Conservation (phyloP, 306 rosid species). For the Corylus heterophylla region DNA sequence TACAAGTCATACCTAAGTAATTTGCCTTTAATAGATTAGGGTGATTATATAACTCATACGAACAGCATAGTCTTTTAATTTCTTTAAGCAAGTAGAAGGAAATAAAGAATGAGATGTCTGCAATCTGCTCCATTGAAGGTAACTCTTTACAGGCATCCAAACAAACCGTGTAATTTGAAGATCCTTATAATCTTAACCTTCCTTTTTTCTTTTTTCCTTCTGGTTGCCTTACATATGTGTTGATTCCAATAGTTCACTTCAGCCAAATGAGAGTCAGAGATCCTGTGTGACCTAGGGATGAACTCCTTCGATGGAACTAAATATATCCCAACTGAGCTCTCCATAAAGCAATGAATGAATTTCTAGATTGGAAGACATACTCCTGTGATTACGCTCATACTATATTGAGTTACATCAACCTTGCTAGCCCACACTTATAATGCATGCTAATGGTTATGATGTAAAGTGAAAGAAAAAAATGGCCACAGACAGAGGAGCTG, state of each 20-base stretch:
- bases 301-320: background rate
- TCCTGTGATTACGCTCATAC: background rate
- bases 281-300: slow-evolving; percentile 1
- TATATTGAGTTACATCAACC: background rate
- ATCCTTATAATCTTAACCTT: background rate
- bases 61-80: background rate
- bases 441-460: background rate
- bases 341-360: background rate
- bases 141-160: background rate
- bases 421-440: background rate
- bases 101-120: background rate
- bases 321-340: background rate
- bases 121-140: background rate
- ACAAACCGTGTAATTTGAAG: background rate
- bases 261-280: background rate
- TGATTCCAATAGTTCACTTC: background rate
- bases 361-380: background rate
- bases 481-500: background rate
- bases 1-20: background rate
- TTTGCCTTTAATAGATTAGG: background rate
- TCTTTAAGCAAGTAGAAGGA: background rate
- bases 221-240: background rate
- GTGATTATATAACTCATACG: background rate
- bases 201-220: background rate
- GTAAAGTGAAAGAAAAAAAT: background rate